A percentile compares a stretch with the other conserved stretches of the same genome.
These are phyloP conservation scores for Camptophora hylomeconis DNA, from an alignment of 2,329 filamentous ascomycete species.

Conservation along the genomic window DNA sequence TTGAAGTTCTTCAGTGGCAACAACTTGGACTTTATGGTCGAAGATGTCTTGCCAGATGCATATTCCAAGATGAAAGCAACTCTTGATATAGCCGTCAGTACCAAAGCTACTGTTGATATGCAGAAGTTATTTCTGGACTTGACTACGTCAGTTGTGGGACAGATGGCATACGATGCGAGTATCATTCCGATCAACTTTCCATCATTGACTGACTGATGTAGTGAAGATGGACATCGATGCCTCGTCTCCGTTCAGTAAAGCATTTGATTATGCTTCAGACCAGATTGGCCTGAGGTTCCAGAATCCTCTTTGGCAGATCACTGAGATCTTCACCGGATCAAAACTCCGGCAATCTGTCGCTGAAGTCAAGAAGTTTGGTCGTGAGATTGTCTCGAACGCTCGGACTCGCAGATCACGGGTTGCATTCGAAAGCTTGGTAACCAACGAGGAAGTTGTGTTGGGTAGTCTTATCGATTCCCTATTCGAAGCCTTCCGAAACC, in stretches of 20 bases:
- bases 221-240: constrained; percentile 51
- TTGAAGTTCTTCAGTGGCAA: constrained; percentile 42
- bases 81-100: constrained; percentile 23
- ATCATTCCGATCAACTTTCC: background rate
- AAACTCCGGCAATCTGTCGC: constrained; percentile 37
- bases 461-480: constrained; percentile 49
- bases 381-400: constrained; percentile 43
- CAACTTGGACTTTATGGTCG: constrained; percentile 45
- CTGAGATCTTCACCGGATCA: constrained; percentile 39
- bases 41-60: constrained; percentile 43
- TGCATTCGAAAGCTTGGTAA: constrained; percentile 9
- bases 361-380: constrained; percentile 43
- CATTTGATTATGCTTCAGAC: constrained; percentile 51
- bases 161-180: constrained; percentile 49
- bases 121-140: constrained; percentile 50
- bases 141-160: constrained; percentile 53
- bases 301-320: constrained; percentile 50
- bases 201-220: constrained; percentile 3
- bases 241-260: constrained; percentile 44
- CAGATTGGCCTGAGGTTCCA: constrained; percentile 50
- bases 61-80: constrained; percentile 27
- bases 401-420: constrained; percentile 23
- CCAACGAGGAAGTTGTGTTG: constrained; percentile 20
- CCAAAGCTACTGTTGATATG: constrained; percentile 35
- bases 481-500: constrained; percentile 41